Conservation (phyloP, 116 monocot genomes). For the Cymodocea nodosa region DNA sequence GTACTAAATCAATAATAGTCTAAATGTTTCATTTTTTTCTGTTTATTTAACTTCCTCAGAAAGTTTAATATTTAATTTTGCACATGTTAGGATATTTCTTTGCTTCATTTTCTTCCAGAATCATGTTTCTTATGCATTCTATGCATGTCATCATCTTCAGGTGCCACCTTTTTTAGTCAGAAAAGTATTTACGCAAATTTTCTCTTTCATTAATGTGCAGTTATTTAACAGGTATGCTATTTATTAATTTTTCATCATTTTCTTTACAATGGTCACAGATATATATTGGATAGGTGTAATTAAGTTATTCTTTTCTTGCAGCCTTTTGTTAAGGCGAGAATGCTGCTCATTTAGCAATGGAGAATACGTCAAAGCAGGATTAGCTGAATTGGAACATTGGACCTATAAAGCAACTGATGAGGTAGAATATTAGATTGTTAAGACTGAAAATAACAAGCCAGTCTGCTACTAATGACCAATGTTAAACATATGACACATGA, state of each 20-base stretch:
- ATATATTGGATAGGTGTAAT: not conserved
- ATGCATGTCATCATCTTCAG: constrained; percentile 21
- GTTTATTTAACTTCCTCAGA: too few relatives aligned
- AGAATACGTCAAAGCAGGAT: constrained; percentile 96
- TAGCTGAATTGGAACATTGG: constrained; percentile 96
- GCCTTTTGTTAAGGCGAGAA: constrained; percentile 93
- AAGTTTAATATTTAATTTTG: too few relatives aligned
- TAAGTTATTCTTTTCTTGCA: constrained; percentile 19
- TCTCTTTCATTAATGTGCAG: constrained; percentile 96
- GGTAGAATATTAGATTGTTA: constrained; percentile 21
- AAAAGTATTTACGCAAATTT: constrained; percentile 94
- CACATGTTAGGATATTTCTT: too few relatives aligned
- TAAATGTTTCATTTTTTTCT: too few relatives aligned
- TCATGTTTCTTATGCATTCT: not conserved
- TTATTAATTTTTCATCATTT: not conserved
- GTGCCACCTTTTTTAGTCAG: constrained; percentile 94
- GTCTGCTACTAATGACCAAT: too few relatives aligned
- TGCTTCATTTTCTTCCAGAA: not conserved
- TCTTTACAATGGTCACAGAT: not conserved
- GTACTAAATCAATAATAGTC: too few relatives aligned
- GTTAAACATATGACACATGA: too few relatives aligned
- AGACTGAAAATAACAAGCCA: too few relatives aligned
- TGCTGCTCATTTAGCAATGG: constrained; percentile 99
- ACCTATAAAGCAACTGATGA: constrained; percentile 88
- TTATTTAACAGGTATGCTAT: constrained; percentile 78